A percentile compares a stretch with the other conserved stretches of the same genome.
phyloP scores from a whole-genome alignment of 257 asterid genomes.

The Scutellaria barbata region DNA sequence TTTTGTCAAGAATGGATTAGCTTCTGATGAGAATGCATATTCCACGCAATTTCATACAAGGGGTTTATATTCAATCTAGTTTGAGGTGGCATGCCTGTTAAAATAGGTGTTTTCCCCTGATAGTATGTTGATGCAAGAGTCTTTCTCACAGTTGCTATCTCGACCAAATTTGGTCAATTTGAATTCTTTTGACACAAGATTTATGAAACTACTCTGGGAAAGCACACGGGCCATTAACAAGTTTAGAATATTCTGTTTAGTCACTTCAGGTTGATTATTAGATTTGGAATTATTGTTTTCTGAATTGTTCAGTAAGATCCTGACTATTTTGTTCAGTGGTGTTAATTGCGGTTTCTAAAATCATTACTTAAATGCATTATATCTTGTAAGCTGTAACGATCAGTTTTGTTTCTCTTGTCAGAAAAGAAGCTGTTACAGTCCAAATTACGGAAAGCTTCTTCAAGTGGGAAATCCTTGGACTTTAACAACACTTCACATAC shows the following conservation, averaged over 20 bases:
- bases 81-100: background rate
- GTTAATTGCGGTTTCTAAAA: background rate
- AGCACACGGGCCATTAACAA: background rate
- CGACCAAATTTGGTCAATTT: too few relatives aligned
- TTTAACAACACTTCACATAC: slow-evolving; percentile 48
- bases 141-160: slow-evolving; percentile 10
- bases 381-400: slow-evolving; percentile 12
- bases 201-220: slow-evolving; percentile 19
- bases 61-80: slow-evolving; percentile 7
- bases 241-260: slow-evolving; percentile 16
- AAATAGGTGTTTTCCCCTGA: background rate
- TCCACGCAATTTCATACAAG: background rate
- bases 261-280: slow-evolving; percentile 19
- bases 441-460: slow-evolving; percentile 76
- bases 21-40: background rate
- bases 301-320: background rate
- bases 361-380: background rate
- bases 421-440: slow-evolving; percentile 90
- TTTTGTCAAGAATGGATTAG: slow-evolving; percentile 10
- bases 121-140: background rate
- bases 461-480: slow-evolving; percentile 62
- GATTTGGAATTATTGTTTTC: slow-evolving; percentile 12
- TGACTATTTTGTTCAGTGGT: background rate
- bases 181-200: background rate
- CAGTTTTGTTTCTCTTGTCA: slow-evolving; percentile 45